A percentile compares a stretch with the other conserved stretches of the same genome.
Conservation (phyloP, 1,284 basidiomycete genomes). For the Leccinum subrobustum region DNA sequence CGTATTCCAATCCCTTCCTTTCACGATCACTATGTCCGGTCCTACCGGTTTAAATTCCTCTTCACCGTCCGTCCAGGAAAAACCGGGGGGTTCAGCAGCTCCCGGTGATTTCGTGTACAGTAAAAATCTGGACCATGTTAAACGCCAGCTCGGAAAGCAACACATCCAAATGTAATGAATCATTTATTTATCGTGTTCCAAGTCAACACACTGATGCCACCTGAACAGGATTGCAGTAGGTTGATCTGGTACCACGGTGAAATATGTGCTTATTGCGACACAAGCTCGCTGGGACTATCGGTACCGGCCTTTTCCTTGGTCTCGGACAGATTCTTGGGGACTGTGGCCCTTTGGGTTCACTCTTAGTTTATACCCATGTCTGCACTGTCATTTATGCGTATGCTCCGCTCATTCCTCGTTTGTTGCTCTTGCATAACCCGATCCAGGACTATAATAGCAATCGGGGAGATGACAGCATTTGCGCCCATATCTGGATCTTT, state of each 20-base stretch:
- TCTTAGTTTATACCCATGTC: conserved; percentile 60
- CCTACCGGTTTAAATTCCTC: neutral
- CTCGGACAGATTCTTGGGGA: conserved; percentile 59
- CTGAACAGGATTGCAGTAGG: conserved; percentile 55
- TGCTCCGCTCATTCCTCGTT: conserved; percentile 21
- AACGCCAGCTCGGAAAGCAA: conserved; percentile 23
- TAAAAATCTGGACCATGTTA: conserved; percentile 22
- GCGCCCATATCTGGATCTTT: conserved; percentile 76
- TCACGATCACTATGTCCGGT: neutral
- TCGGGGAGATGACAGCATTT: conserved; percentile 71
- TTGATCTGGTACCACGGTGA: conserved; percentile 2
- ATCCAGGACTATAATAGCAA: conserved; percentile 55
- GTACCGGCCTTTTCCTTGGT: conserved; percentile 81
- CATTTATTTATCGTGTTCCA: neutral
- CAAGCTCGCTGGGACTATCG: conserved; percentile 71
- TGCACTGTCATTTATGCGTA: conserved; percentile 63
- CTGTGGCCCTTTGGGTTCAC: conserved; percentile 61
- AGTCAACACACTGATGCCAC: conserved; percentile 1
- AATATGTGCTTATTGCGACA: conserved; percentile 4
- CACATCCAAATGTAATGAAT: conserved; percentile 30
- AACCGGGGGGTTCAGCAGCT: neutral
- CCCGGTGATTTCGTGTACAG: conserved; percentile 18
- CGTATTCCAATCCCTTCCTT: neutral
- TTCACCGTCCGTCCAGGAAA: neutral
- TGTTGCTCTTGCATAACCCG: neutral